Evolutionary conservation across 257 asterid species (phyloP).

Genomic region (Petunia axillaris): DNA sequence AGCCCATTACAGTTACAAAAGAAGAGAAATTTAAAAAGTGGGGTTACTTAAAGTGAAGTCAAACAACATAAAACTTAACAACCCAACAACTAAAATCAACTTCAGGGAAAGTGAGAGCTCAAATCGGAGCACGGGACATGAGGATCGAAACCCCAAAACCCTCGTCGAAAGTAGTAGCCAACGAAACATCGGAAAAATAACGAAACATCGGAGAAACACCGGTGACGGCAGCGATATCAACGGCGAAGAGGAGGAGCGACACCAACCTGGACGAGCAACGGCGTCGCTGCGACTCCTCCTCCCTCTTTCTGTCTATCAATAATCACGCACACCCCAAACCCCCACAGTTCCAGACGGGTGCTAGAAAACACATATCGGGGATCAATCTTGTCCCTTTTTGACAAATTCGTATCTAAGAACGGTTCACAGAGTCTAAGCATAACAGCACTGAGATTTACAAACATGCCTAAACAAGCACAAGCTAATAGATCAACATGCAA

Average conservation of each 20-base stretch:
- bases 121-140: conserved; percentile 17
- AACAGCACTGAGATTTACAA: conserved; percentile 90
- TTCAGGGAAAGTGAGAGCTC: conserved; percentile 60
- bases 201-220: too few species aligned
- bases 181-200: too few species aligned
- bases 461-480: conserved; percentile 97
- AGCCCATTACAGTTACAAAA: not conserved
- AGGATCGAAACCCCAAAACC: too few species aligned
- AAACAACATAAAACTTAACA: conserved; percentile 54
- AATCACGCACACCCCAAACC: too few species aligned
- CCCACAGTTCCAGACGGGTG: conserved; percentile 82
- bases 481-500: conserved; percentile 90
- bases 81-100: conserved; percentile 43
- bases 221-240: too few species aligned
- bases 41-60: conserved; percentile 65
- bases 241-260: too few species aligned
- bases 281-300: too few species aligned
- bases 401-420: conserved; percentile 81
- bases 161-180: too few species aligned
- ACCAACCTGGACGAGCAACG: too few species aligned
- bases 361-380: conserved; percentile 71
- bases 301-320: too few species aligned
- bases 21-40: not conserved
- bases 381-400: conserved; percentile 88
- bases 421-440: conserved; percentile 95